These are phyloP conservation scores for Oryza australiensis DNA, from an alignment of 176 grass and related monocot genomes.

Conservation along the genomic window DNA sequence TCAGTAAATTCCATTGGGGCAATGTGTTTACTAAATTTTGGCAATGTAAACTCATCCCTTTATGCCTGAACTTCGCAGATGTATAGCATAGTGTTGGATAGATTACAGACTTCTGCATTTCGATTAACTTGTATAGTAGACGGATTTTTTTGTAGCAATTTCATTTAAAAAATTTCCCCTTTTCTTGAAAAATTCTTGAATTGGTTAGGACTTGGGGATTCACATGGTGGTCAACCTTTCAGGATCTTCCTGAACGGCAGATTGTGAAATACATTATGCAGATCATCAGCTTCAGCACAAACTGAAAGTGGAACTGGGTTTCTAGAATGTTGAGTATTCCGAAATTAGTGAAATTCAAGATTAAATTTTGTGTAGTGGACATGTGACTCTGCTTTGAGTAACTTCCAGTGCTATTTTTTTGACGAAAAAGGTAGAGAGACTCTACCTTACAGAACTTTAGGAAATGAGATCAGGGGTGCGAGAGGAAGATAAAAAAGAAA, in stretches of 20 bases:
- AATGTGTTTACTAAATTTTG: too few relatives aligned
- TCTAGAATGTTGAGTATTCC: not conserved
- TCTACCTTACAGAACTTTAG: too few relatives aligned
- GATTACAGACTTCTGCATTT: too few relatives aligned
- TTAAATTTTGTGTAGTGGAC: not conserved
- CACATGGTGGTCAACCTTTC: not conserved
- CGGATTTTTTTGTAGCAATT: too few relatives aligned
- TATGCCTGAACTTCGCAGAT: not conserved
- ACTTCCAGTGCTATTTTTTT: not conserved
- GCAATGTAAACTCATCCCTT: not conserved
- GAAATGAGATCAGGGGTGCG: too few relatives aligned
- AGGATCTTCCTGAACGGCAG: conserved; percentile 20
- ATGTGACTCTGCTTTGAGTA: not conserved
- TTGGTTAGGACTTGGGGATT: too few relatives aligned
- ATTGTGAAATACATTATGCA: not conserved
- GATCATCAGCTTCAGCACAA: not conserved
- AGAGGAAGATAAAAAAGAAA: too few relatives aligned
- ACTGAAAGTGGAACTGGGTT: not conserved
- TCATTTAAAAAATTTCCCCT: too few relatives aligned
- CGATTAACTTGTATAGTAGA: too few relatives aligned
- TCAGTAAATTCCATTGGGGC: not conserved
- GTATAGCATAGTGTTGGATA: not conserved
- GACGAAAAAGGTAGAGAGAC: too few relatives aligned
- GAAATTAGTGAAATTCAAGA: not conserved
- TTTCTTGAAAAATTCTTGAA: too few relatives aligned